Conservation (phyloP, 2,329 filamentous ascomycete genomes). For the Berkeleyomyces basicola region DNA sequence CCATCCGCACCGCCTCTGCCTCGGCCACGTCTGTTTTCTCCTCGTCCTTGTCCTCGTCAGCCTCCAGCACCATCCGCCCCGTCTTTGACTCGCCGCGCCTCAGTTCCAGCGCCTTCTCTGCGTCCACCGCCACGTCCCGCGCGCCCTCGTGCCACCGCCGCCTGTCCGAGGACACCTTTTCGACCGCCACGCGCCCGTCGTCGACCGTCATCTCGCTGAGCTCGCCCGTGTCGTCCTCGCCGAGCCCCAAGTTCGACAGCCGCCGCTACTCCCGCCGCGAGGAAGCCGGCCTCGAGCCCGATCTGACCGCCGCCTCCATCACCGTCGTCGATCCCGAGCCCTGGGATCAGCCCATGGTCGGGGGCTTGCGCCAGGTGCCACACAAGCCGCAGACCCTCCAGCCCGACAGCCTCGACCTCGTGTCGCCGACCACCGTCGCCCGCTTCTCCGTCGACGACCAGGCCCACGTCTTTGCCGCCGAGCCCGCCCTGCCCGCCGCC, state of each 20-base stretch:
- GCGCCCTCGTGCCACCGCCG: slow-evolving; percentile 9
- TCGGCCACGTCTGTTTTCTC: slow-evolving; percentile 12
- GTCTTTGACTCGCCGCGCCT: slow-evolving; percentile 11
- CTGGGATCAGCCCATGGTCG: slow-evolving; percentile 37
- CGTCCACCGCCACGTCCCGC: slow-evolving; percentile 6
- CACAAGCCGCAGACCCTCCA: slow-evolving; percentile 20
- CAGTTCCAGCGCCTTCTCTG: slow-evolving; percentile 11
- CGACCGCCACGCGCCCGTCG: slow-evolving; percentile 3
- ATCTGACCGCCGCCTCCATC: slow-evolving; percentile 13
- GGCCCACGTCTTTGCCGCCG: background rate
- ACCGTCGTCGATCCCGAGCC: slow-evolving; percentile 21
- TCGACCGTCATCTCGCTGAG: background rate
- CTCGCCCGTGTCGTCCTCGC: slow-evolving; percentile 10
- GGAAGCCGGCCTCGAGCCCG: background rate
- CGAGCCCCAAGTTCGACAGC: background rate
- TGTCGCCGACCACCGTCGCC: slow-evolving; percentile 10
- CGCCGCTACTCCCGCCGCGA: background rate
- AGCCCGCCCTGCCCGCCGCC: slow-evolving; percentile 4
- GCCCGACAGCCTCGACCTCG: slow-evolving; percentile 1
- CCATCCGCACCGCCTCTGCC: slow-evolving; percentile 10
- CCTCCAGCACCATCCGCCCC: slow-evolving; percentile 11
- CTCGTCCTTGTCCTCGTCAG: slow-evolving; percentile 10
- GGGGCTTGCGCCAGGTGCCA: slow-evolving; percentile 37
- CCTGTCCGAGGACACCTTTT: slow-evolving; percentile 7
- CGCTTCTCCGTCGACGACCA: slow-evolving; percentile 16